Evolutionary conservation across 2,329 filamentous ascomycete species (phyloP).

Genomic region (Monilinia fructicola): DNA sequence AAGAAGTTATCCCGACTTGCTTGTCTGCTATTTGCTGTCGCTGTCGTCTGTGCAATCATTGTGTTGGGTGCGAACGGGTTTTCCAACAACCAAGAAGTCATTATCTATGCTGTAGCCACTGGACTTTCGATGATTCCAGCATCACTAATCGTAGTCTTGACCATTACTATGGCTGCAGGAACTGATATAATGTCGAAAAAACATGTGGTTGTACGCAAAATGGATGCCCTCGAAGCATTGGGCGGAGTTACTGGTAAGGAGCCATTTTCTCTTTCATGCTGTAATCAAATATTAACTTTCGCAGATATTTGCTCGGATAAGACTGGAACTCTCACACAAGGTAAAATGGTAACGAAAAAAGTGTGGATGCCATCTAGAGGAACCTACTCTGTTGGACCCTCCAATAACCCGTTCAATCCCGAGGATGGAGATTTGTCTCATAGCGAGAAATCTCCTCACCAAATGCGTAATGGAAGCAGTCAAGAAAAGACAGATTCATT

Average conservation of each 20-base stretch:
- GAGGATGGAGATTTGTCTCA: conserved; percentile 47
- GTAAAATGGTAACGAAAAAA: conserved; percentile 50
- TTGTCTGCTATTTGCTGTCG: conserved; percentile 60
- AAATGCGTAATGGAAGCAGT: not conserved
- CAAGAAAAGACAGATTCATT: conserved; percentile 9
- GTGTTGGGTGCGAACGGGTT: conserved; percentile 61
- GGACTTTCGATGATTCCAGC: conserved; percentile 62
- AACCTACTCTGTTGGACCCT: conserved; percentile 52
- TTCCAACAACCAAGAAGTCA: conserved; percentile 52
- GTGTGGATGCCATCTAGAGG: conserved; percentile 55
- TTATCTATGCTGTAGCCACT: conserved; percentile 62
- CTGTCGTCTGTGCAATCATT: conserved; percentile 64
- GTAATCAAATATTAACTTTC: conserved; percentile 42
- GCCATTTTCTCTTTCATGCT: not conserved
- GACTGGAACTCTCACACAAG: conserved; percentile 65
- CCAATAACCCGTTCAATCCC: conserved; percentile 53
- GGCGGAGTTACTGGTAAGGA: conserved; percentile 58
- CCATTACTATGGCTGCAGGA: conserved; percentile 65
- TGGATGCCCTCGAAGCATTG: conserved; percentile 55
- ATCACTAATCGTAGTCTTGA: conserved; percentile 63
- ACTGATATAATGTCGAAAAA: conserved; percentile 58
- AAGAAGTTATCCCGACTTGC: conserved; percentile 64
- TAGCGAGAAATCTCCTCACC: conserved; percentile 37
- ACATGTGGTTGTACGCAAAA: conserved; percentile 57
- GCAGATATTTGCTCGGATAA: conserved; percentile 69